Evolutionary conservation across 441 rosid genomes (phyloP).

Genomic region (Corymbia citriodora): DNA sequence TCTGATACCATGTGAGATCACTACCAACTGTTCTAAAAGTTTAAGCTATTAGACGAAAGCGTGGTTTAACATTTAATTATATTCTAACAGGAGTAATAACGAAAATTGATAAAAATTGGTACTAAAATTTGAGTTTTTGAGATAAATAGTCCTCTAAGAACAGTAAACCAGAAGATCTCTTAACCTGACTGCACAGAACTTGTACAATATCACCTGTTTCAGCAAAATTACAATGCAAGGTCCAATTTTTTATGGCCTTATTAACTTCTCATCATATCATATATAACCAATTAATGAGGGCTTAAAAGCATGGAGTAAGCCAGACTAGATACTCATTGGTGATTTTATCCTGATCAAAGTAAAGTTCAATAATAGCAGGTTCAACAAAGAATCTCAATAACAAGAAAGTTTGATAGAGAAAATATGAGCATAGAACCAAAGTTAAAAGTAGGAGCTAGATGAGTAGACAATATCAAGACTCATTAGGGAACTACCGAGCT

Average conservation of each 20-base stretch:
- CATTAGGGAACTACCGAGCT: neutral
- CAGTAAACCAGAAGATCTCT: neutral
- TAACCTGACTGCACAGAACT: neutral
- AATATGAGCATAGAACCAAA: neutral
- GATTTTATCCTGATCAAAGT: neutral
- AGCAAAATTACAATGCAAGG: neutral
- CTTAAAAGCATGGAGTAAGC: neutral
- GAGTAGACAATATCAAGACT: neutral
- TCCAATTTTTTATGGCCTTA: neutral
- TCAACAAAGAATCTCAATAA: neutral
- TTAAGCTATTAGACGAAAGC: too few species aligned
- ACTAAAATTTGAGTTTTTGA: neutral
- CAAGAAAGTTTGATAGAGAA: neutral
- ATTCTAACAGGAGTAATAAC: neutral
- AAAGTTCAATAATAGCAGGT: neutral
- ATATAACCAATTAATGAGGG: neutral
- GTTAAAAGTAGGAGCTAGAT: neutral
- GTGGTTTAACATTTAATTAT: too few species aligned
- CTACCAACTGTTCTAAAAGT: too few species aligned
- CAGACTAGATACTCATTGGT: neutral
- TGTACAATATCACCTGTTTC: neutral
- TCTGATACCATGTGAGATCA: too few species aligned
- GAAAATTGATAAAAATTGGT: neutral
- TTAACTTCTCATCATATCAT: neutral
- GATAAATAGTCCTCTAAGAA: neutral